Evolutionary conservation across 1,284 basidiomycete genomes (phyloP).

Genomic region (Irpex sp.): DNA sequence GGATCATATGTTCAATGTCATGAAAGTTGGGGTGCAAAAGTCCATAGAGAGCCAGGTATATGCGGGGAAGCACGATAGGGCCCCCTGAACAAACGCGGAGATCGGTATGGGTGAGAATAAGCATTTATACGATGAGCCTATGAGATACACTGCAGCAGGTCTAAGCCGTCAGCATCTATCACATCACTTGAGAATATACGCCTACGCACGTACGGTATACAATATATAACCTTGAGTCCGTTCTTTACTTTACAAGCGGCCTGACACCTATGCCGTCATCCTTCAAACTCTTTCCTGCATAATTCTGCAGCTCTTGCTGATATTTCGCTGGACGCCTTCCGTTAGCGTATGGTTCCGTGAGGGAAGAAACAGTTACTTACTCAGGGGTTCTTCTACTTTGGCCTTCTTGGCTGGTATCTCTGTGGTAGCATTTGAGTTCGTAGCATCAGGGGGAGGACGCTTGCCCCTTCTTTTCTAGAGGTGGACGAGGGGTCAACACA

Average conservation of each 20-base stretch:
- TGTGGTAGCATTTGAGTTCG: constrained; percentile 29
- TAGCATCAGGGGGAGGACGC: constrained; percentile 42
- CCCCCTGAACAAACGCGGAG: too few species aligned
- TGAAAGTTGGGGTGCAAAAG: too few species aligned
- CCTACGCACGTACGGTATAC: neutral
- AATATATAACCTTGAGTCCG: neutral
- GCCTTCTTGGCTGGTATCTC: constrained; percentile 36
- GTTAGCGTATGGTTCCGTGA: neutral
- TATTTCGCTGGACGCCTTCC: constrained; percentile 24
- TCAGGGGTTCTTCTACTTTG: neutral
- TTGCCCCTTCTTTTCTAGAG: constrained; percentile 58
- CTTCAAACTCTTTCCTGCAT: constrained; percentile 33
- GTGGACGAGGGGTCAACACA: constrained; percentile 5
- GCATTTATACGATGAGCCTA: neutral
- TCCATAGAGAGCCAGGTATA: too few species aligned
- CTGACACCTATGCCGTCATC: constrained; percentile 37
- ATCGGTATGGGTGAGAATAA: neutral
- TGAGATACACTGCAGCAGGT: neutral
- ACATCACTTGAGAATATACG: neutral
- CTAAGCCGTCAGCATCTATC: neutral
- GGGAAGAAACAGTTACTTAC: neutral
- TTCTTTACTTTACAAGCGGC: constrained; percentile 34
- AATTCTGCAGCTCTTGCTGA: constrained; percentile 35
- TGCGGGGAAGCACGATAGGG: too few species aligned
- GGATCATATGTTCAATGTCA: too few species aligned